These are phyloP conservation scores for Colletotrichum sp. DNA, from an alignment of 2,329 filamentous ascomycete genomes.

Conservation along the genomic window DNA sequence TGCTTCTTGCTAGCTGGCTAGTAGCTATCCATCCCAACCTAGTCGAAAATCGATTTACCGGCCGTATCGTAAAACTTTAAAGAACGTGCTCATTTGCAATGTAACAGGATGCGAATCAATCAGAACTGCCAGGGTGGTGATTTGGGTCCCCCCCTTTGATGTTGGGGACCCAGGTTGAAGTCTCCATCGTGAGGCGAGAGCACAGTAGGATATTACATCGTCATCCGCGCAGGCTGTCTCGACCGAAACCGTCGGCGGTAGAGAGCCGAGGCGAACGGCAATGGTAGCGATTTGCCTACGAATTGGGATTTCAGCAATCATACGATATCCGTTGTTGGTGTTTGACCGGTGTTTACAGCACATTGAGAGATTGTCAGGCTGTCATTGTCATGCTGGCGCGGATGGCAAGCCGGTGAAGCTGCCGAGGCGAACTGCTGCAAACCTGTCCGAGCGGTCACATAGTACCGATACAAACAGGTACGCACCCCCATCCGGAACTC, in stretches of 20 bases:
- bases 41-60: background rate
- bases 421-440: background rate
- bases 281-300: background rate
- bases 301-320: background rate
- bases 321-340: background rate
- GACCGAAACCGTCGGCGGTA: background rate
- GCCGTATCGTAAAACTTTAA: background rate
- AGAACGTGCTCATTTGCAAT: background rate
- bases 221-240: background rate
- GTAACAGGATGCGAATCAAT: background rate
- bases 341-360: background rate
- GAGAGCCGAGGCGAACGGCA: background rate
- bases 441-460: slow-evolving; percentile 1
- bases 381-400: background rate
- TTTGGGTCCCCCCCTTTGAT: background rate
- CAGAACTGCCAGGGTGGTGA: background rate
- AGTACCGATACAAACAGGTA: slow-evolving; percentile 11
- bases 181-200: background rate
- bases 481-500: background rate
- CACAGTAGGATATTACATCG: background rate
- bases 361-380: background rate
- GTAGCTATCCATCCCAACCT: background rate
- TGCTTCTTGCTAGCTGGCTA: background rate
- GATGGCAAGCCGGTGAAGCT: background rate
- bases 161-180: background rate